A percentile compares a stretch with the other conserved stretches of the same genome.
These are phyloP conservation scores for Nicotiana knightiana DNA, from an alignment of 257 asterid species.

Conservation along the genomic window DNA sequence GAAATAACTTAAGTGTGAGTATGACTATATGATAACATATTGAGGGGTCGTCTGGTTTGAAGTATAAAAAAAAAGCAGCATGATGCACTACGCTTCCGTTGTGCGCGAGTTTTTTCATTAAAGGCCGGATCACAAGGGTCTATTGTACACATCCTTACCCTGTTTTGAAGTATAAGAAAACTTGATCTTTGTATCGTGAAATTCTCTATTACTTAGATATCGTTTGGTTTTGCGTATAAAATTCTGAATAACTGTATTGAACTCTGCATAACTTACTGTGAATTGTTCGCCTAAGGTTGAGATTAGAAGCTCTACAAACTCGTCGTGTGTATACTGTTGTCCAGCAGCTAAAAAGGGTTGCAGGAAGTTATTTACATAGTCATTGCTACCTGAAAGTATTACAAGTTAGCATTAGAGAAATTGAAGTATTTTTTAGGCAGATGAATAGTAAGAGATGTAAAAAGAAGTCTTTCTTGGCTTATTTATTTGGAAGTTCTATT, in stretches of 20 bases:
- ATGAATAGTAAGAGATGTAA: not conserved
- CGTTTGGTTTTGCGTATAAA: not conserved
- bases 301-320: constrained; percentile 43
- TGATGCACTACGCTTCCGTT: too few species aligned
- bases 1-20: not conserved
- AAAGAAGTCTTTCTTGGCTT: too few species aligned
- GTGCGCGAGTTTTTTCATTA: too few species aligned
- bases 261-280: constrained; percentile 22
- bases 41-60: not conserved
- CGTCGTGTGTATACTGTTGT: constrained; percentile 63
- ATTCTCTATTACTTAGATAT: not conserved
- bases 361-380: constrained; percentile 72
- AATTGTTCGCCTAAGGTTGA: constrained; percentile 58
- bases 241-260: not conserved
- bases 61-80: not conserved
- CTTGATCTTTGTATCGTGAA: not conserved
- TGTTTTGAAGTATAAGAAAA: not conserved
- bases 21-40: not conserved
- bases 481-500: not conserved
- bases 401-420: not conserved
- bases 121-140: too few species aligned
- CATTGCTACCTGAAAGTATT: constrained; percentile 64
- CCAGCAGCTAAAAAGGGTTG: constrained; percentile 67
- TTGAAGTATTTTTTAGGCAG: not conserved
- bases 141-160: too few species aligned